These are phyloP conservation scores for Biancaea sappan DNA, from an alignment of 306 rosid genomes.

Conservation along the genomic window DNA sequence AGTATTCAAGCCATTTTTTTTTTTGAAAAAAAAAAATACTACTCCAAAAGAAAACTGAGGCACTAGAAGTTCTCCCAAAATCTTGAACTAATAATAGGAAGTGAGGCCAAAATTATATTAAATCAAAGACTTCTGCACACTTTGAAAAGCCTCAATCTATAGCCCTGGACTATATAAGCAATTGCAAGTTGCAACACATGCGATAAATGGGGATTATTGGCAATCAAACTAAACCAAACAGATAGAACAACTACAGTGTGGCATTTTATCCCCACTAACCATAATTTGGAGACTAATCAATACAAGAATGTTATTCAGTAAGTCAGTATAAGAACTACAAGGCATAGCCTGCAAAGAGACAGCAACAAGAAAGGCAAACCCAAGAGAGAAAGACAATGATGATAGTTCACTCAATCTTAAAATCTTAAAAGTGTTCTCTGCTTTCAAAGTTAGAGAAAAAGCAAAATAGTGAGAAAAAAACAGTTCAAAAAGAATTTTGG, in stretches of 20 bases:
- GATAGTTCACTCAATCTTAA: background rate
- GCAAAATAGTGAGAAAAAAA: background rate
- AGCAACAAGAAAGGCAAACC: background rate
- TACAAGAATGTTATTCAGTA: constrained; percentile 16
- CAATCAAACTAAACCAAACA: too few species aligned
- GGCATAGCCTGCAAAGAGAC: background rate
- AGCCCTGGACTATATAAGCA: background rate
- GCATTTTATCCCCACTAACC: background rate
- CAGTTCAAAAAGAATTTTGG: constrained; percentile 10
- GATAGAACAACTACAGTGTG: background rate
- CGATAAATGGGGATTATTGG: background rate
- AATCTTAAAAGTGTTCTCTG: background rate
- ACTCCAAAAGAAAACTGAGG: background rate
- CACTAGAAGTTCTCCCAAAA: background rate
- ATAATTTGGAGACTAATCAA: background rate
- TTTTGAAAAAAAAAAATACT: too few species aligned
- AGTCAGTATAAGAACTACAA: background rate
- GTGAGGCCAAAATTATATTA: background rate
- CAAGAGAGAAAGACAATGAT: background rate
- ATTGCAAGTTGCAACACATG: background rate
- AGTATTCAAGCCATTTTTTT: background rate
- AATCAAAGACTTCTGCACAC: background rate
- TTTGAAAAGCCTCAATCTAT: background rate
- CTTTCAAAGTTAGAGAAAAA: background rate
- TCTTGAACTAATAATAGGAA: background rate